Percentiles rank a stretch among this genome's conserved stretches.
These are phyloP conservation scores for Dichotomopilus funicola DNA, from an alignment of 2,329 filamentous ascomycete genomes.

Conservation along the genomic window DNA sequence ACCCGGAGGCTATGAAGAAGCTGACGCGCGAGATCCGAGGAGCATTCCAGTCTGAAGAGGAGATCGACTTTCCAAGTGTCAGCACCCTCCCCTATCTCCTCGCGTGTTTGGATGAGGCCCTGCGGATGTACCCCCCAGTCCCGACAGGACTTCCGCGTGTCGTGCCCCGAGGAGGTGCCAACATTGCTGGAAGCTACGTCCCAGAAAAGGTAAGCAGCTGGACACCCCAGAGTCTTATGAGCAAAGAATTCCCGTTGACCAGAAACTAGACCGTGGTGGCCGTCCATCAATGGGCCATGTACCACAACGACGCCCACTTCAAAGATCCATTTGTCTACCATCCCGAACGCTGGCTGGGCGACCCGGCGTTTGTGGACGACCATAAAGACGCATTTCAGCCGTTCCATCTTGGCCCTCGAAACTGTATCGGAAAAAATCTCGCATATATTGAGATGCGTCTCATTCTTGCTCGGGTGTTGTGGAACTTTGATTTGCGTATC, in stretches of 20 bases:
- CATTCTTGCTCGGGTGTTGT: conserved; percentile 41
- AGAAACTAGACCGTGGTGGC: conserved; percentile 34
- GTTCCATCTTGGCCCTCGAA: conserved; percentile 42
- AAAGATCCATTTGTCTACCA: conserved; percentile 37
- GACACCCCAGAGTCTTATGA: not conserved
- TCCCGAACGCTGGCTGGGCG: conserved; percentile 43
- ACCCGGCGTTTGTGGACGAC: conserved; percentile 36
- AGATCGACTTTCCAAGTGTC: conserved; percentile 28
- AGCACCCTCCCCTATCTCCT: conserved; percentile 28
- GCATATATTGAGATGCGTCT: conserved; percentile 46
- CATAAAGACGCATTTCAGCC: conserved; percentile 39
- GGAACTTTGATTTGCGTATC: conserved; percentile 42
- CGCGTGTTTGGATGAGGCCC: conserved; percentile 31
- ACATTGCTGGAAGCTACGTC: conserved; percentile 28
- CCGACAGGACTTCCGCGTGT: conserved; percentile 26
- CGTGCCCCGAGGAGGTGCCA: conserved; percentile 29
- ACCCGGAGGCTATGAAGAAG: conserved; percentile 31
- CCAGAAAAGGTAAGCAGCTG: conserved; percentile 26
- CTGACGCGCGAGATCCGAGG: conserved; percentile 37
- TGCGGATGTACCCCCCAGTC: conserved; percentile 32
- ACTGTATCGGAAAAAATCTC: conserved; percentile 45
- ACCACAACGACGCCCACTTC: conserved; percentile 39
- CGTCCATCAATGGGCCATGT: conserved; percentile 40
- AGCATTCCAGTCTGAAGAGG: conserved; percentile 32
- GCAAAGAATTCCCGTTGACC: not conserved